Evolutionary conservation across 352 stramenopile genomes (phyloP).

Genomic region (Aphanomyces stellatus): DNA sequence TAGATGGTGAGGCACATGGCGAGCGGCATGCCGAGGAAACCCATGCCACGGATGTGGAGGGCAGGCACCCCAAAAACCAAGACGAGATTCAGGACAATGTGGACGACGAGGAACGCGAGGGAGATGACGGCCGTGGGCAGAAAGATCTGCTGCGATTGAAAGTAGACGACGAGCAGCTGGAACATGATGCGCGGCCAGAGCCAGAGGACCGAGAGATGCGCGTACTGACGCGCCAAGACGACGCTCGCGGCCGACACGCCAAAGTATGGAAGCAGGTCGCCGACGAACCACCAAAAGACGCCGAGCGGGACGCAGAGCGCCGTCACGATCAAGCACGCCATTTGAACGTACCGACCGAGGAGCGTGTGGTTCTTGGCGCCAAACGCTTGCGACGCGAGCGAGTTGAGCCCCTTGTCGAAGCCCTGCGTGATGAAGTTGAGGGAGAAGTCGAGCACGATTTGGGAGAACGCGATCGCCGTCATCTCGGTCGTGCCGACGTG

Average conservation of each 20-base stretch:
- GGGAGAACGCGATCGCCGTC: constrained; percentile 66
- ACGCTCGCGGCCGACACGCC: constrained; percentile 35
- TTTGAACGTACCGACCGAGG: constrained; percentile 50
- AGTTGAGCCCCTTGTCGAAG: constrained; percentile 72
- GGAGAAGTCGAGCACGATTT: constrained; percentile 69
- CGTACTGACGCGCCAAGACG: constrained; percentile 44
- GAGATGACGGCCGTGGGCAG: constrained; percentile 58
- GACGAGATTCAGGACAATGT: constrained; percentile 41
- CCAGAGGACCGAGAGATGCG: constrained; percentile 51
- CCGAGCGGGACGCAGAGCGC: constrained; percentile 54
- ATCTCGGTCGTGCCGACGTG: constrained; percentile 70
- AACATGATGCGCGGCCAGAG: constrained; percentile 74
- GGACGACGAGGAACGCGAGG: constrained; percentile 44
- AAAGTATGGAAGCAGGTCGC: constrained; percentile 37
- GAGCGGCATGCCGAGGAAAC: background rate
- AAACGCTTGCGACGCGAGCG: constrained; percentile 77
- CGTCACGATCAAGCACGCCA: constrained; percentile 48
- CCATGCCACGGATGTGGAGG: background rate
- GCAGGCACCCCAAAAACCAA: constrained; percentile 28
- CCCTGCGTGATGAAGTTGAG: constrained; percentile 74
- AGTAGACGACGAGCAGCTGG: constrained; percentile 64
- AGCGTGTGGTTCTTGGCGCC: constrained; percentile 75
- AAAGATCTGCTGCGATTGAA: constrained; percentile 74
- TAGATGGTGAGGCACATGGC: background rate
- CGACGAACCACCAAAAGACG: constrained; percentile 69